phyloP scores from a whole-genome alignment of 345 rosid genomes.

The Eutrema heterophyllum region DNA sequence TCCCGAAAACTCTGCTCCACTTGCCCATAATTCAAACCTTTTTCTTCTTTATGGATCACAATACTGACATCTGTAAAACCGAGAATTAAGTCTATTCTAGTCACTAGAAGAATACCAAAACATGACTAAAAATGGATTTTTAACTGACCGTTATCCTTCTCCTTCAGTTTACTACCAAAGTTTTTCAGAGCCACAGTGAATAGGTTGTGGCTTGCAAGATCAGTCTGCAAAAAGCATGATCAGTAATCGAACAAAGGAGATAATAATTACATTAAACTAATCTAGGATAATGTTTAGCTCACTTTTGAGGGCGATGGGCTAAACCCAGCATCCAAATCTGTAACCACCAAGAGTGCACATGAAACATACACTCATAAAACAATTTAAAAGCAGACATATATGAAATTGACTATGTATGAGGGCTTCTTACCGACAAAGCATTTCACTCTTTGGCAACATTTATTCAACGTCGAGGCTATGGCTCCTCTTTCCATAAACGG shows the following conservation, averaged over 20 bases:
- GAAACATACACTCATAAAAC: not conserved
- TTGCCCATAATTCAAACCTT: conserved; percentile 27
- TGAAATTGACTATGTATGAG: not conserved
- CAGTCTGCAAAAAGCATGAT: conserved; percentile 43
- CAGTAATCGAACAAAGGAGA: not conserved
- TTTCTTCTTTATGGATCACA: conserved; percentile 35
- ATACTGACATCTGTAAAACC: conserved; percentile 38
- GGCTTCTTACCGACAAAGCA: conserved; percentile 54
- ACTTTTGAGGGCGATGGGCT: conserved; percentile 69
- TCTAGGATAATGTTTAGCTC: not conserved
- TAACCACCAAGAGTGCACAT: conserved; percentile 4
- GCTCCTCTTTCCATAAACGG: conserved; percentile 73
- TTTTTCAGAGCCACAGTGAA: conserved; percentile 52
- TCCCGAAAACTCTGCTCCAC: conserved; percentile 52
- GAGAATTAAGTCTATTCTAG: not conserved
- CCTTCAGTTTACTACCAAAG: conserved; percentile 41
- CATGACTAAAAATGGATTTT: not conserved
- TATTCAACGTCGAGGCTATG: conserved; percentile 47
- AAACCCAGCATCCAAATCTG: conserved; percentile 86
- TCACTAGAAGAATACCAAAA: not conserved
- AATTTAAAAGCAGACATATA: not conserved
- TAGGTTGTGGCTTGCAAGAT: conserved; percentile 48
- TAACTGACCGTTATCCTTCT: conserved; percentile 40
- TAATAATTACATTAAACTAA: not conserved
- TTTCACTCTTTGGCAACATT: conserved; percentile 59